phyloP scores from a whole-genome alignment of 2,329 filamentous ascomycete species.

The Apiospora phragmitis region DNA sequence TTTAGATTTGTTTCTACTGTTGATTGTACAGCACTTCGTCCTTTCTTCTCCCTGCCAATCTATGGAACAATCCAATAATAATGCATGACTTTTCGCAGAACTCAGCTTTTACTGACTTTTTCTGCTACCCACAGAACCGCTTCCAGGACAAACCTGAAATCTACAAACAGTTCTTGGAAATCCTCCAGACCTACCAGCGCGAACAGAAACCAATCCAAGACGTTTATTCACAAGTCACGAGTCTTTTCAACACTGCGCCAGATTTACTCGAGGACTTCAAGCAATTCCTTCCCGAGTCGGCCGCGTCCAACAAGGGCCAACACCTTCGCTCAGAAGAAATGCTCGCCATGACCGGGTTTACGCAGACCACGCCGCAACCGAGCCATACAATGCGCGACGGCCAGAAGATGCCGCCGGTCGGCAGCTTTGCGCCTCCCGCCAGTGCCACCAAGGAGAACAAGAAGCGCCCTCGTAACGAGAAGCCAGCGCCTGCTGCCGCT shows the following conservation, averaged over 20 bases:
- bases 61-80: slow-evolving; percentile 1
- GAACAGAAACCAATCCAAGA: slow-evolving; percentile 99
- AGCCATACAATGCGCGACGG: slow-evolving; percentile 51
- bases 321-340: slow-evolving; percentile 67
- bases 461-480: slow-evolving; percentile 72
- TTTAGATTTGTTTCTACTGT: not conserved
- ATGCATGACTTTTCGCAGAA: slow-evolving; percentile 8
- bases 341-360: slow-evolving; percentile 49
- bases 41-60: not conserved
- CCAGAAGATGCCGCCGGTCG: slow-evolving; percentile 87
- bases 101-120: slow-evolving; percentile 8
- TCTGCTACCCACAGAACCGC: slow-evolving; percentile 68
- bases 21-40: not conserved
- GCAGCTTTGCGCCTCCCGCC: slow-evolving; percentile 82
- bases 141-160: slow-evolving; percentile 97
- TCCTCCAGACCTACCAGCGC: slow-evolving; percentile 95
- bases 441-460: slow-evolving; percentile 89
- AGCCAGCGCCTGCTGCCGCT: slow-evolving; percentile 49
- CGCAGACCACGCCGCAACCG: slow-evolving; percentile 55
- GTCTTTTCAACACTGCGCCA: slow-evolving; percentile 87
- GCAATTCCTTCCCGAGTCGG: slow-evolving; percentile 92
- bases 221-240: slow-evolving; percentile 95
- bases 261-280: slow-evolving; percentile 98
- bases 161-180: slow-evolving; percentile 98
- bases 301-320: slow-evolving; percentile 48